phyloP scores from a whole-genome alignment of 2,329 filamentous ascomycete genomes.

The Colletotrichum simmondsii region DNA sequence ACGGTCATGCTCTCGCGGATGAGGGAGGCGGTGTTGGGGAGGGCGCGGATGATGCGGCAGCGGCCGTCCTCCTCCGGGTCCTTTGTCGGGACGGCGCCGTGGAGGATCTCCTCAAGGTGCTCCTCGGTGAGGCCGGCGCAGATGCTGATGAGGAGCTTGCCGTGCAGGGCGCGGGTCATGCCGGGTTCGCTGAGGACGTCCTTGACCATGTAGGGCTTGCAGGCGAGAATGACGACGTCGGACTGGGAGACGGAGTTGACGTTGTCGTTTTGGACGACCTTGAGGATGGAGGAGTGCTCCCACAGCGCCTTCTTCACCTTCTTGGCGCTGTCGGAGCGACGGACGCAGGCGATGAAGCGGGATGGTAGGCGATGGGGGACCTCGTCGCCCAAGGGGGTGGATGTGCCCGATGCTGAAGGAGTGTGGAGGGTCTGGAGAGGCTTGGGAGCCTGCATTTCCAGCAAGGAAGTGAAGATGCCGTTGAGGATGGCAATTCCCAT shows the following conservation, averaged over 20 bases:
- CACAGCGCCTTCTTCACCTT: slow-evolving; percentile 74
- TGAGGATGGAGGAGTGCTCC: slow-evolving; percentile 70
- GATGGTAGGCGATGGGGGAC: slow-evolving; percentile 71
- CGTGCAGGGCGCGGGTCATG: slow-evolving; percentile 77
- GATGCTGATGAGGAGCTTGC: slow-evolving; percentile 86
- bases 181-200: slow-evolving; percentile 75
- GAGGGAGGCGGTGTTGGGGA: slow-evolving; percentile 86
- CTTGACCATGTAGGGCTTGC: slow-evolving; percentile 81
- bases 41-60: slow-evolving; percentile 78
- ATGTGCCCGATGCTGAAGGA: slow-evolving; percentile 46
- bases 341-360: slow-evolving; percentile 85
- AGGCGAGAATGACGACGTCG: slow-evolving; percentile 81
- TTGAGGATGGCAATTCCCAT: slow-evolving; percentile 88
- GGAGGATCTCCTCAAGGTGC: slow-evolving; percentile 74
- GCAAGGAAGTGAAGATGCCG: slow-evolving; percentile 80
- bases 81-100: slow-evolving; percentile 62
- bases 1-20: slow-evolving; percentile 87
- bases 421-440: slow-evolving; percentile 52
- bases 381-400: slow-evolving; percentile 55
- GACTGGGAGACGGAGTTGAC: slow-evolving; percentile 72
- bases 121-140: slow-evolving; percentile 79
- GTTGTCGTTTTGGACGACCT: slow-evolving; percentile 79
- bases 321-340: slow-evolving; percentile 74
- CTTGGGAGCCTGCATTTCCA: slow-evolving; percentile 57
- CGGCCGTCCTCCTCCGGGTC: slow-evolving; percentile 57